phyloP scores from a whole-genome alignment of 2,329 filamentous ascomycete genomes.

The Pseudonectria buxi region DNA sequence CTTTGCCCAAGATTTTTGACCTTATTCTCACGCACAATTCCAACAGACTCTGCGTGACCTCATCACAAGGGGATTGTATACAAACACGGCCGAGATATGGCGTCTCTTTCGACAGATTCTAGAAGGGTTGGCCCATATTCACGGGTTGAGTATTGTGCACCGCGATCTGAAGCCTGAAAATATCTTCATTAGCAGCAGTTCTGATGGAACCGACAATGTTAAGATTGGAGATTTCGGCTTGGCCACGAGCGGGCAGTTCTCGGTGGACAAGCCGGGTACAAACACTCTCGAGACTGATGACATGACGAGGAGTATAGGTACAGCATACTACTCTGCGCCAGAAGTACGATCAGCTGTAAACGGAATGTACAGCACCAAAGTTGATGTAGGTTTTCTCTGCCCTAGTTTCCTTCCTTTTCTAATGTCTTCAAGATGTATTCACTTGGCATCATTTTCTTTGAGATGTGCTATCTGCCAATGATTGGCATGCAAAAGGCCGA shows the following conservation, averaged over 20 bases:
- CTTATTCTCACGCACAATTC: too few species aligned
- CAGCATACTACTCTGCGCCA: constrained; percentile 86
- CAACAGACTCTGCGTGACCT: constrained; percentile 77
- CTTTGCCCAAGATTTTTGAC: background rate
- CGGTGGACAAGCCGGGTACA: constrained; percentile 46
- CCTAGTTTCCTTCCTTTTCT: background rate
- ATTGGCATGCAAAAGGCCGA: constrained; percentile 59
- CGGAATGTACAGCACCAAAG: constrained; percentile 82
- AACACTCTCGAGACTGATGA: constrained; percentile 46
- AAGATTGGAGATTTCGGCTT: constrained; percentile 96
- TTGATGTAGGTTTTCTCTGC: constrained; percentile 57
- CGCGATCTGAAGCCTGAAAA: constrained; percentile 96
- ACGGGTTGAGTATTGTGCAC: constrained; percentile 86
- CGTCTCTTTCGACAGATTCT: constrained; percentile 84
- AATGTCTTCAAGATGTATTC: constrained; percentile 72
- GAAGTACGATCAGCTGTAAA: constrained; percentile 73
- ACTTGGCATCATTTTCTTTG: constrained; percentile 93
- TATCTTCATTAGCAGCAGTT: constrained; percentile 69
- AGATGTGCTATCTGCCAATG: constrained; percentile 77
- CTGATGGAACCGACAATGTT: constrained; percentile 76
- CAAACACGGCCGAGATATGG: constrained; percentile 76
- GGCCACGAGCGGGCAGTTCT: constrained; percentile 79
- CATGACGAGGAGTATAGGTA: constrained; percentile 66
- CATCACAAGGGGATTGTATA: constrained; percentile 67
- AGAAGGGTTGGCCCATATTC: constrained; percentile 84